Evolutionary conservation across 352 stramenopile species (phyloP), one percentile per base, ranked within the genome.

Genomic region (Globisporangium nagaii): DNA sequence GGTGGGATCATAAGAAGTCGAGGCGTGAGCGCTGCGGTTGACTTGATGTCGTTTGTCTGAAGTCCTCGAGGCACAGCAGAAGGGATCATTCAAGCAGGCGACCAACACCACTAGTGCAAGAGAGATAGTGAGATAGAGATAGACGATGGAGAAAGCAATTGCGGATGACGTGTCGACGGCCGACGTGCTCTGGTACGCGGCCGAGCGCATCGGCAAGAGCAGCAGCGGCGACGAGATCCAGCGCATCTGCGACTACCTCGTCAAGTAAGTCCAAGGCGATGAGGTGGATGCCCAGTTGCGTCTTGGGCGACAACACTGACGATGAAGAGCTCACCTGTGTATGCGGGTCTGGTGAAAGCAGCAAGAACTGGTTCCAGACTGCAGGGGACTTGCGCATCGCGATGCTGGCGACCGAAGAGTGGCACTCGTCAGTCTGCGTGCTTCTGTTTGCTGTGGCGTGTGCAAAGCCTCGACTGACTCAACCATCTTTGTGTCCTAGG

Each of bases 331-430:
- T 52, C n/a, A n/a, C n/a, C n/a, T n/a, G n/a, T n/a, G n/a, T n/a
- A n/a, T n/a, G n/a, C n/a, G n/a, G 42, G 11, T n/a, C 1, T 43
- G n/a, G 25, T 36, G 22, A 32, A 10, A n/a, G n/a, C 40, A 88
- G 75, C 40, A 84, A 78, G 34, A 65, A 88, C 51, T 88, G 77
- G 77, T 84, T 88, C 44, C 77, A 86, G 55, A 84, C 71, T 0
- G 77, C 74, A 5, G 69, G 65, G 0, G 77, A 88, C 44, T 53
- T 88, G 25, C 75, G 77, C 9, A 69, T 63, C 13, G 77, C 72
- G 30, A 60, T 65, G 11, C 52, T 66, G 6, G 72, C 71, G 17
- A 45, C 61, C 11, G 55, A 63, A 7, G 72, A 84, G 31, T 88
- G 77, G 77, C 74, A 78, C 40, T 53, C 63, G 77, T 88, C 78